These are phyloP conservation scores for Osmozyma mogii DNA, from an alignment of 805 yeast genomes.

Conservation along the genomic window DNA sequence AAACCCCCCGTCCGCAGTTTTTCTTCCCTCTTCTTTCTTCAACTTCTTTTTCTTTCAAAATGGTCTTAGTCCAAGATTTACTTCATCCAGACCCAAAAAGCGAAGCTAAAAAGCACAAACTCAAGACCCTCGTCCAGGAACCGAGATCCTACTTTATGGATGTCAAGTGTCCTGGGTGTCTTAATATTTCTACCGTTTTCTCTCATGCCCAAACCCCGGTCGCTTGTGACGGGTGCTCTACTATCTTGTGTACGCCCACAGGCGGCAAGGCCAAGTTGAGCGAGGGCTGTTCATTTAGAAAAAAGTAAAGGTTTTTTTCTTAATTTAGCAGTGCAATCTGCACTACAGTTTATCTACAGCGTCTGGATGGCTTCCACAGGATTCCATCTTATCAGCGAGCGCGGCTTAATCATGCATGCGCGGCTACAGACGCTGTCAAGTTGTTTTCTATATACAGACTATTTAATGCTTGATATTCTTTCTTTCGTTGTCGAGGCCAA, in stretches of 20 bases:
- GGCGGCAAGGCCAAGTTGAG: conserved; percentile 99
- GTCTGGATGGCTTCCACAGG: too few relatives aligned
- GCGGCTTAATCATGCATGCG: too few relatives aligned
- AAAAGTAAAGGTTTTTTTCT: conserved; percentile 79
- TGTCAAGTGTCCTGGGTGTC: conserved; percentile 99
- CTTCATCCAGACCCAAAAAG: conserved; percentile 95
- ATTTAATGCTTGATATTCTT: neutral
- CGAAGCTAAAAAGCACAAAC: conserved; percentile 95
- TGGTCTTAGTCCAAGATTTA: conserved; percentile 98
- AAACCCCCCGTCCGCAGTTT: conserved; percentile 5
- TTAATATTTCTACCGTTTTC: conserved; percentile 98
- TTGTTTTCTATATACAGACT: neutral
- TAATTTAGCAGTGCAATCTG: too few relatives aligned
- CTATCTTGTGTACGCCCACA: conserved; percentile 97
- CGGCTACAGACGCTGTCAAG: too few relatives aligned
- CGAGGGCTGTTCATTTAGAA: conserved; percentile 99
- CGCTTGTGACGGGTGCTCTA: conserved; percentile 97
- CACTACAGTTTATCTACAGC: too few relatives aligned
- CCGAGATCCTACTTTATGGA: conserved; percentile 99
- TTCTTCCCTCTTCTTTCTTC: conserved; percentile 4
- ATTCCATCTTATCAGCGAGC: too few relatives aligned
- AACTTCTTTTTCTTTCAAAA: conserved; percentile 4
- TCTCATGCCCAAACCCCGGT: conserved; percentile 99
- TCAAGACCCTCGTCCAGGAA: conserved; percentile 92
- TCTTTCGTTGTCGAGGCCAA: too few relatives aligned